Evolutionary conservation across 768 basidiomycete genomes (phyloP).

Genomic region (Hysterangium stoloniferum): DNA sequence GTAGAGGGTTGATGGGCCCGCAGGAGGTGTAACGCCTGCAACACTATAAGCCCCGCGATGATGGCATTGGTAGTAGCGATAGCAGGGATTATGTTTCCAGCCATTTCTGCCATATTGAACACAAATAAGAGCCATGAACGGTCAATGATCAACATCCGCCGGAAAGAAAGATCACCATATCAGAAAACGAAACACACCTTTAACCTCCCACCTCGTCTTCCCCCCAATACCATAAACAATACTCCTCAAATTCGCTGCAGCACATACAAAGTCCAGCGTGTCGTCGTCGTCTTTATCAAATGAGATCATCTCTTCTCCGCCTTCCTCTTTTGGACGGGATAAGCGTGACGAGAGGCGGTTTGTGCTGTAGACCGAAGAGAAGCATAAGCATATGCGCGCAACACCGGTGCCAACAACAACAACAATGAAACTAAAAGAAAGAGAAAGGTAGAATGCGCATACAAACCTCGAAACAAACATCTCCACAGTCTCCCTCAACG

Average conservation of each 20-base stretch:
- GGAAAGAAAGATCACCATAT: no score
- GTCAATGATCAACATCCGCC: no score
- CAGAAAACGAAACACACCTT: no score
- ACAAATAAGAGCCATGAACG: no score
- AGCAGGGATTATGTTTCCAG: constrained; percentile 98
- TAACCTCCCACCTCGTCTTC: constrained; percentile 95
- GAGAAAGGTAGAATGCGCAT: neutral
- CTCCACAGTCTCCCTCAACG: constrained; percentile 70
- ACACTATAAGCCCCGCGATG: constrained; percentile 88
- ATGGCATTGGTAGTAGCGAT: constrained; percentile 99
- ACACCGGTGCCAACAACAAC: no score
- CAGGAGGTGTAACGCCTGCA: constrained; percentile 84
- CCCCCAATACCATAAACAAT: constrained; percentile 81
- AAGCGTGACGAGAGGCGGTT: constrained; percentile 67
- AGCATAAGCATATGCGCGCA: constrained; percentile 7
- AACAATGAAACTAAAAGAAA: neutral
- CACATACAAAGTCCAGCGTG: constrained; percentile 92
- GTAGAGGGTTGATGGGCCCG: constrained; percentile 23
- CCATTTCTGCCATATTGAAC: constrained; percentile 68
- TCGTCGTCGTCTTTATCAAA: constrained; percentile 99
- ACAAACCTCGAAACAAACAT: constrained; percentile 80
- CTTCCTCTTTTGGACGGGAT: constrained; percentile 19
- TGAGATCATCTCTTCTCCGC: constrained; percentile 63
- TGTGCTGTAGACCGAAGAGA: constrained; percentile 44
- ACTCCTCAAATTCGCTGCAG: constrained; percentile 87